phyloP scores from a whole-genome alignment of 371 early-diverging fungal genomes.

The Saksenaea vasiformis region DNA sequence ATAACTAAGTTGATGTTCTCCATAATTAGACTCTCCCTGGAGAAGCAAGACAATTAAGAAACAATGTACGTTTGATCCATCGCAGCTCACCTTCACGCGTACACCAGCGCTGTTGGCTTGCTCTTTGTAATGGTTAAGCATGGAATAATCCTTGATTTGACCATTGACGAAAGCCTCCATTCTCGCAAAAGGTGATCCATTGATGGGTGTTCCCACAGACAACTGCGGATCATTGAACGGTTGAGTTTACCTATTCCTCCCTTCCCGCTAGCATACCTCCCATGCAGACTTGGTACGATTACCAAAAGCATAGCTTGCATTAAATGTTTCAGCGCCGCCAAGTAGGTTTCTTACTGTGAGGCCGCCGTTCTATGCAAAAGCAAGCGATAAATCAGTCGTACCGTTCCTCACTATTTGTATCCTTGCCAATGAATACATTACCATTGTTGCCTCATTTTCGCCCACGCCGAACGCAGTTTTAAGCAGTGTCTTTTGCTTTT shows the following conservation, averaged over 20 bases:
- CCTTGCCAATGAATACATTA: constrained; percentile 10
- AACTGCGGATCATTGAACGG: background rate
- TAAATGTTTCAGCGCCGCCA: constrained; percentile 81
- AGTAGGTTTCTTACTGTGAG: constrained; percentile 72
- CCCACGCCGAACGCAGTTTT: constrained; percentile 34
- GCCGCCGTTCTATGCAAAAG: constrained; percentile 50
- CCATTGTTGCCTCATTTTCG: constrained; percentile 46
- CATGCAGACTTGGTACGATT: constrained; percentile 70
- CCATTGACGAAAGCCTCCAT: constrained; percentile 40
- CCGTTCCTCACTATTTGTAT: background rate
- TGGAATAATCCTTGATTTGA: constrained; percentile 42
- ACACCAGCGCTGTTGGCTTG: constrained; percentile 26
- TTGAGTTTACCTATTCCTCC: background rate
- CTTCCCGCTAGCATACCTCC: constrained; percentile 44
- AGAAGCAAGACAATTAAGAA: background rate
- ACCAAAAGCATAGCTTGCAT: constrained; percentile 66
- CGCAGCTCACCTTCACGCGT: constrained; percentile 30
- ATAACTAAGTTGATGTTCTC: constrained; percentile 71
- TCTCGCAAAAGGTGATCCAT: constrained; percentile 33
- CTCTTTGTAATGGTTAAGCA: constrained; percentile 38
- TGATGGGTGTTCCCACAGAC: constrained; percentile 33
- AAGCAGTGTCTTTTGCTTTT: constrained; percentile 35
- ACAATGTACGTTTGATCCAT: background rate
- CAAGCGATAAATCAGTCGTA: background rate
- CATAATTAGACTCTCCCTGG: constrained; percentile 45